Conservation (phyloP, 2,329 filamentous ascomycete genomes). For the Penicillium sumatraense region DNA sequence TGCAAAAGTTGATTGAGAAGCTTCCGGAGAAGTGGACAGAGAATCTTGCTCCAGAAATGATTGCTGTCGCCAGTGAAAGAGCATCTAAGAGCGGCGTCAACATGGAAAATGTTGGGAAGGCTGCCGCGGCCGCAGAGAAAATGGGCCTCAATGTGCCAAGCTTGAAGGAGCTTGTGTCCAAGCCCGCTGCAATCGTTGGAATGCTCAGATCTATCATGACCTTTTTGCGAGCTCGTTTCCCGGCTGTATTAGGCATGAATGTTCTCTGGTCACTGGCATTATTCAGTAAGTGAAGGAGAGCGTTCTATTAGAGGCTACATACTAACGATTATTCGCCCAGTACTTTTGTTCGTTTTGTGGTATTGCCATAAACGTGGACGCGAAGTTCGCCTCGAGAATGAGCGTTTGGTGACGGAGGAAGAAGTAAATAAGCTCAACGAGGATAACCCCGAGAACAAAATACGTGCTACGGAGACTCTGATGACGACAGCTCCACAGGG, state of each 20-base stretch:
- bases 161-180: conserved; percentile 78
- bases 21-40: conserved; percentile 81
- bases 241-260: conserved; percentile 88
- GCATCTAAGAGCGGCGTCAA: conserved; percentile 62
- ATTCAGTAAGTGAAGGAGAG: conserved; percentile 67
- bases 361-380: conserved; percentile 96
- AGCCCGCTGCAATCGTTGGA: conserved; percentile 81
- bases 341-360: conserved; percentile 93
- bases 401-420: conserved; percentile 53
- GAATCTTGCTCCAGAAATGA: conserved; percentile 76
- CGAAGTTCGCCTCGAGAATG: conserved; percentile 76
- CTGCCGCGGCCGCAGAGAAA: conserved; percentile 65
- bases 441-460: conserved; percentile 35
- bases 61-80: conserved; percentile 78
- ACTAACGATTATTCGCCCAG: conserved; percentile 45
- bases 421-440: conserved; percentile 48
- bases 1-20: conserved; percentile 85
- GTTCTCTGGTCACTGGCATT: conserved; percentile 87
- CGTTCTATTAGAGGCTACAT: neutral
- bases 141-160: conserved; percentile 71
- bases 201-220: conserved; percentile 91
- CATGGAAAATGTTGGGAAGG: conserved; percentile 55
- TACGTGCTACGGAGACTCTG: conserved; percentile 40
- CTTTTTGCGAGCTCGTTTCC: conserved; percentile 84
- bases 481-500: conserved; percentile 48